Conservation (phyloP, 2,329 filamentous ascomycete species). For the Daldinia sp. region DNA sequence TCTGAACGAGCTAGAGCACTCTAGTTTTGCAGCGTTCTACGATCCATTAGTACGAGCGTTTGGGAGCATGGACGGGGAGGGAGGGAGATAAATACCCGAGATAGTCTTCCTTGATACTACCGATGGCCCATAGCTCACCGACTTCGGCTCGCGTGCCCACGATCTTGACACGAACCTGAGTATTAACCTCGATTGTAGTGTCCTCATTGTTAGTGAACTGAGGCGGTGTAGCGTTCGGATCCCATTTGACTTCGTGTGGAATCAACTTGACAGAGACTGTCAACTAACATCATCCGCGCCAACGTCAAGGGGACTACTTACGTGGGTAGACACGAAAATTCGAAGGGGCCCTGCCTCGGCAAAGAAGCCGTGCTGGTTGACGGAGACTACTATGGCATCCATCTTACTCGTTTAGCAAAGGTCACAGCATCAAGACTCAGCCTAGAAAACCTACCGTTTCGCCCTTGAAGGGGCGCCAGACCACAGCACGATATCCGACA, state of each 20-base stretch:
- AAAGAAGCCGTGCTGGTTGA: conserved; percentile 93
- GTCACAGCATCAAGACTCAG: conserved; percentile 18
- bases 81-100: conserved; percentile 62
- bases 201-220: conserved; percentile 96
- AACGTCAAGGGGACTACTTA: conserved; percentile 52
- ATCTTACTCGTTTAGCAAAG: conserved; percentile 63
- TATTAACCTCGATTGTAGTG: conserved; percentile 90
- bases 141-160: conserved; percentile 94
- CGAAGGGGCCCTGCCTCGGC: conserved; percentile 80
- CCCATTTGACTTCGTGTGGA: conserved; percentile 89
- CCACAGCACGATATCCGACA: conserved; percentile 92
- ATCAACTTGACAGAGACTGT: conserved; percentile 72
- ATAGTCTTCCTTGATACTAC: conserved; percentile 90
- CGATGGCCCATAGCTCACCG: conserved; percentile 94
- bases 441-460: conserved; percentile 77
- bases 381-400: conserved; percentile 90
- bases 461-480: conserved; percentile 97
- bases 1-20: background rate
- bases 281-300: conserved; percentile 28
- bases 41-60: conserved; percentile 11
- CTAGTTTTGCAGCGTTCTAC: conserved; percentile 43
- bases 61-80: background rate
- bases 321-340: conserved; percentile 83
- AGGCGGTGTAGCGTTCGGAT: conserved; percentile 94
- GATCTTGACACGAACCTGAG: conserved; percentile 92